Evolutionary conservation across 805 yeast species (phyloP).

Genomic region (Ascoidea asiatica): DNA sequence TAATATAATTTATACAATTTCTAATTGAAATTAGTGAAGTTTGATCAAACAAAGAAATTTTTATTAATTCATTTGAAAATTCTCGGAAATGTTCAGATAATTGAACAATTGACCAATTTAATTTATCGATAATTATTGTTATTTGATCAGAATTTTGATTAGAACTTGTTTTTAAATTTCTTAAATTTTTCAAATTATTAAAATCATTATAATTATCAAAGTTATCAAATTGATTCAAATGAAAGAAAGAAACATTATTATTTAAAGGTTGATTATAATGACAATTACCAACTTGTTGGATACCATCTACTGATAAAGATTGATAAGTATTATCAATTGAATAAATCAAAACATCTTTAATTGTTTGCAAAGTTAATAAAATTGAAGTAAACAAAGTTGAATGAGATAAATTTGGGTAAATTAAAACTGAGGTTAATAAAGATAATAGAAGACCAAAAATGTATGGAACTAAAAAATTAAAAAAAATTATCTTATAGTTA

Average conservation of each 20-base stretch:
- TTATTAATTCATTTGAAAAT: conserved; percentile 23
- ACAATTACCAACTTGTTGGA: neutral
- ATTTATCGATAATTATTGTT: conserved; percentile 12
- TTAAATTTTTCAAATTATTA: neutral
- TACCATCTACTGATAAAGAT: neutral
- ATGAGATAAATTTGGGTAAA: conserved; percentile 30
- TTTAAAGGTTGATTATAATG: neutral
- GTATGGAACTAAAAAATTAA: conserved; percentile 32
- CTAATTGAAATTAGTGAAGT: conserved; percentile 22
- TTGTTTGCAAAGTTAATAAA: conserved; percentile 9
- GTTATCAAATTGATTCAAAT: neutral
- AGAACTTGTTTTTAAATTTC: neutral
- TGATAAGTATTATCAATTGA: conserved; percentile 1
- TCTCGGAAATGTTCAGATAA: conserved; percentile 30
- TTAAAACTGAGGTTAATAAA: conserved; percentile 18
- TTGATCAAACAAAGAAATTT: conserved; percentile 21
- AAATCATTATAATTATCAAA: neutral
- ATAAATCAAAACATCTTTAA: neutral
- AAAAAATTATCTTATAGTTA: conserved; percentile 19
- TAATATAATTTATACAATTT: conserved; percentile 26
- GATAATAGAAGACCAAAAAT: conserved; percentile 28
- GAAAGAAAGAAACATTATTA: neutral
- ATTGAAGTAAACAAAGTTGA: conserved; percentile 17
- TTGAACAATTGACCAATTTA: conserved; percentile 19
- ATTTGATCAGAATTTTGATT: conserved; percentile 1